Evolutionary conservation across 306 rosid genomes (phyloP), one percentile per base, ranked within the genome.

Genomic region (Trifolium subterraneum): DNA sequence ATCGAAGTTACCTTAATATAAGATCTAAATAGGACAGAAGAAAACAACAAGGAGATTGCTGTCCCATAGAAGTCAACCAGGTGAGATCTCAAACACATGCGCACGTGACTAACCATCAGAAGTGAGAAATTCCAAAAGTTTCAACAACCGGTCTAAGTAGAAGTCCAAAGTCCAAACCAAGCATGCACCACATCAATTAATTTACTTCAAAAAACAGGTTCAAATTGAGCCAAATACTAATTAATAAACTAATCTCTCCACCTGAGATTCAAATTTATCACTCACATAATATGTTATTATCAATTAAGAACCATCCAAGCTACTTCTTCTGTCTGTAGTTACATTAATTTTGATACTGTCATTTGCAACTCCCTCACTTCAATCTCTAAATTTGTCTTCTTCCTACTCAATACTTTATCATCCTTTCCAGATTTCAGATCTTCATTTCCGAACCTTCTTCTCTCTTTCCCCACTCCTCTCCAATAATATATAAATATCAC

Each of bases 221-320:
- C 82, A 81, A 80, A 81, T 13, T 13, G 31, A 29, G 7, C 3
- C n/a, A n/a, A n/a, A n/a, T n/a, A 13, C 33, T 47, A 20, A 51
- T n/a, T 0, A 6, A 22, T 31, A 39, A 19, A 81, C 8, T 84
- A 80, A 42, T 58, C 44, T 45, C 33, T 27, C 20, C 60, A 0
- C 39, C 35, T 29, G 13, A 51, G 36, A 52, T 52, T 52, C 60
- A 52, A 52, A 52, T 52, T 52, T 0, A 52, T 19, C 58, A 7
- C 29, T 9, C 14, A 52, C 60, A 52, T 10, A 3, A 1, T 19
- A 19, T 52, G 20, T n/a, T 41, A 66, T 44, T 25, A 65, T n/a
- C 10, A 52, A 20, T 15, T 31, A 63, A 61, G 87, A 86, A 89
- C 52, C 86, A 27, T 74, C 88, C 83, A 29, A 4, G 61, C 79